A percentile compares a stretch with the other conserved stretches of the same genome.
phyloP scores from a whole-genome alignment of 192 early-diverging fungal species.

The Fimicolochytrium jonesii region DNA sequence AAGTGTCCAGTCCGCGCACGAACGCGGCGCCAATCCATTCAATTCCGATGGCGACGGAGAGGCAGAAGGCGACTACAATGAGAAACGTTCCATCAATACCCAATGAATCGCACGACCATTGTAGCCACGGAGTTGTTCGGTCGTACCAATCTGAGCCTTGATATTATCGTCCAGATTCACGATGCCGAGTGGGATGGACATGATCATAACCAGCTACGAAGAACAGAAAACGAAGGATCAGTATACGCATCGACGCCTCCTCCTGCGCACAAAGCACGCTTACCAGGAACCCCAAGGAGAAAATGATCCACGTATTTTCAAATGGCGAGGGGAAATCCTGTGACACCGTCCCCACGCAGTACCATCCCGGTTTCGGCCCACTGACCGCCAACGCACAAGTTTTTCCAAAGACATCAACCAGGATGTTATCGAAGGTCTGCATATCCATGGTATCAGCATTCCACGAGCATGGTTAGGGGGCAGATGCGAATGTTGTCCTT shows the following conservation, averaged over 20 bases:
- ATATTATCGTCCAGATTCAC: constrained; percentile 56
- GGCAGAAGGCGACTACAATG: constrained; percentile 34
- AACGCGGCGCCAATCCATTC: constrained; percentile 43
- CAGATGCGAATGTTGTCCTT: too few species aligned
- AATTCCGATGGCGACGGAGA: constrained; percentile 35
- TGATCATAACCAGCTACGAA: constrained; percentile 29
- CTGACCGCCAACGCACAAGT: constrained; percentile 40
- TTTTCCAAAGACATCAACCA: constrained; percentile 49
- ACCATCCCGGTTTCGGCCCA: constrained; percentile 20
- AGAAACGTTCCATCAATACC: background rate
- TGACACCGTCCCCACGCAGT: constrained; percentile 27
- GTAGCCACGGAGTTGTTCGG: background rate
- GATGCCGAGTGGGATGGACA: constrained; percentile 43
- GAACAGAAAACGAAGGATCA: constrained; percentile 5
- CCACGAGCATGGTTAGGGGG: too few species aligned
- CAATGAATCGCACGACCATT: background rate
- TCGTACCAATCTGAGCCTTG: constrained; percentile 41
- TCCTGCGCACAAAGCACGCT: background rate
- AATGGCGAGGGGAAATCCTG: constrained; percentile 38
- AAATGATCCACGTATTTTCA: constrained; percentile 36
- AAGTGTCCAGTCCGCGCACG: constrained; percentile 1
- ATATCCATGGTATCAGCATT: too few species aligned
- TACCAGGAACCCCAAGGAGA: constrained; percentile 42
- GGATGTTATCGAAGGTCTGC: constrained; percentile 48
- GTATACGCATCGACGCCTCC: background rate